Evolutionary conservation across 371 early-diverging fungal species (phyloP).

Genomic region (Sporodiniella umbellata): DNA sequence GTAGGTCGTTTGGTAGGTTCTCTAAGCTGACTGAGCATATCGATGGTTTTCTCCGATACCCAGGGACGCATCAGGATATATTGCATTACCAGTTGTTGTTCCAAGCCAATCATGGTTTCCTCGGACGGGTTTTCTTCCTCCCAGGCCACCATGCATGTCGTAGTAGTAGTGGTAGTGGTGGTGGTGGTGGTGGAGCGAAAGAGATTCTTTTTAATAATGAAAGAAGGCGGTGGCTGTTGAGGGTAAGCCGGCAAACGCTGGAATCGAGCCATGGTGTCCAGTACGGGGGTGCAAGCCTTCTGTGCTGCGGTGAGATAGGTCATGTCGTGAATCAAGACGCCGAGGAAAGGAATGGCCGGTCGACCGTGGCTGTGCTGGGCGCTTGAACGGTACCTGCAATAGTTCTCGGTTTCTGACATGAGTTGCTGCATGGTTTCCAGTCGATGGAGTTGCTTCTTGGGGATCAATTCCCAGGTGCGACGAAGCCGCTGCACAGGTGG

Average conservation of each 20-base stretch:
- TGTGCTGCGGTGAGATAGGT: conserved; percentile 66
- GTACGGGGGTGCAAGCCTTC: conserved; percentile 38
- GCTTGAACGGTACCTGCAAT: conserved; percentile 58
- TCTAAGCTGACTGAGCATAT: conserved; percentile 58
- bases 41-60: conserved; percentile 63
- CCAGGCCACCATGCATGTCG: conserved; percentile 10
- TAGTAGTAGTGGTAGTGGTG: conserved; percentile 21
- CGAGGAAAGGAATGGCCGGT: conserved; percentile 70
- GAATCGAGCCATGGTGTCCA: conserved; percentile 42
- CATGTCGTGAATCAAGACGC: conserved; percentile 72
- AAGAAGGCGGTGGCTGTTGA: conserved; percentile 42
- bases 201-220: conserved; percentile 42
- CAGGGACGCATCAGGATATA: conserved; percentile 50
- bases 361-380: conserved; percentile 17
- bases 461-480: conserved; percentile 70
- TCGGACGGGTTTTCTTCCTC: conserved; percentile 14
- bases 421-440: conserved; percentile 48
- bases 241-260: conserved; percentile 56
- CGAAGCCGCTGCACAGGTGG: conserved; percentile 68
- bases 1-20: conserved; percentile 54
- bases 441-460: conserved; percentile 55
- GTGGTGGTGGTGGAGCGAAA: conserved; percentile 40
- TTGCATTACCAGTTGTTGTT: conserved; percentile 53
- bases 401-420: conserved; percentile 68
- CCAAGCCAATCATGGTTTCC: conserved; percentile 18